Conservation (phyloP, 306 rosid species). For the Lathyrus sativus region DNA sequence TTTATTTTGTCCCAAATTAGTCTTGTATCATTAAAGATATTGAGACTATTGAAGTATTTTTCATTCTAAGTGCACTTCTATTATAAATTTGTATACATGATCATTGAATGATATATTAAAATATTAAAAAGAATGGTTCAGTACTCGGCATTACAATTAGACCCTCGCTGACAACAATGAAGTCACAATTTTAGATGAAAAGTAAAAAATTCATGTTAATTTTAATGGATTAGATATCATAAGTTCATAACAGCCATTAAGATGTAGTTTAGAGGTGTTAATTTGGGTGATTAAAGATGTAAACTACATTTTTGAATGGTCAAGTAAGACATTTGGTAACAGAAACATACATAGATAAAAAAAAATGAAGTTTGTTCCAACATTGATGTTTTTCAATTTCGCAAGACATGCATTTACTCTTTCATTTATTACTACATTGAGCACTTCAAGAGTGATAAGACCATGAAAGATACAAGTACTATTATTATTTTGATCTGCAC, state of each 20-base stretch:
- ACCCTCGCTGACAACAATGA: background rate
- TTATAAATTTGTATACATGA: background rate
- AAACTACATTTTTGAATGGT: background rate
- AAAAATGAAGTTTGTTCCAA: background rate
- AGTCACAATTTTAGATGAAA: background rate
- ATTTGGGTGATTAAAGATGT: background rate
- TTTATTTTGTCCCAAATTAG: background rate
- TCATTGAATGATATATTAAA: background rate
- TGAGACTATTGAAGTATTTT: background rate
- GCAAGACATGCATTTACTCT: constrained; percentile 6
- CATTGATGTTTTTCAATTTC: background rate
- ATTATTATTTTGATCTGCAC: background rate
- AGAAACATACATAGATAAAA: background rate
- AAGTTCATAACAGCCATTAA: background rate
- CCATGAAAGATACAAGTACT: background rate
- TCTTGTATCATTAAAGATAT: background rate
- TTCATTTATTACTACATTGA: background rate
- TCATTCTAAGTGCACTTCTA: background rate
- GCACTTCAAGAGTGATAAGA: constrained; percentile 7
- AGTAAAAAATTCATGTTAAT: background rate
- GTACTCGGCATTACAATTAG: background rate
- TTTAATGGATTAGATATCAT: background rate
- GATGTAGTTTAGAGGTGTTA: background rate
- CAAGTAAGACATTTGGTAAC: background rate
- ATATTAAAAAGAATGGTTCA: background rate